phyloP scores from a whole-genome alignment of 768 basidiomycete genomes.

The Daedalea quercina region DNA sequence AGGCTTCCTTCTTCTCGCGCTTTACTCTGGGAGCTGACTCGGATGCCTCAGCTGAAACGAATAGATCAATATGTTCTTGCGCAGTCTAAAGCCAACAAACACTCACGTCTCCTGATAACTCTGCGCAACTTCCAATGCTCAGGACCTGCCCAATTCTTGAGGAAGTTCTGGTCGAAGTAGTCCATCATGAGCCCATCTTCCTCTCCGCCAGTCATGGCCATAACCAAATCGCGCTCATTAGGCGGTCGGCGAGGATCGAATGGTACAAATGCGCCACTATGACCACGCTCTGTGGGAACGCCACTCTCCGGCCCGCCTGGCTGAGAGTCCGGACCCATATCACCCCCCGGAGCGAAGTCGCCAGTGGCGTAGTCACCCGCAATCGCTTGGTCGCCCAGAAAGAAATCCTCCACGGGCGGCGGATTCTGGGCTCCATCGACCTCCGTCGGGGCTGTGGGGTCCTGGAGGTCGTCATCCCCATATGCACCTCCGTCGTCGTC shows the following conservation, averaged over 20 bases:
- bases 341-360: conserved; percentile 37
- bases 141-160: conserved; percentile 98
- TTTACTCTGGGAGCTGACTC: conserved; percentile 47
- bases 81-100: neutral
- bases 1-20: conserved; percentile 74
- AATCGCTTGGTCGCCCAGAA: conserved; percentile 53
- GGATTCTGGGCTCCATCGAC: conserved; percentile 30
- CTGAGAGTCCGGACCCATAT: conserved; percentile 28
- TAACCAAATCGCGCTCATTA: conserved; percentile 72
- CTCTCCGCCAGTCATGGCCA: conserved; percentile 75
- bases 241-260: conserved; percentile 83
- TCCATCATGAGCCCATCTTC: conserved; percentile 60
- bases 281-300: conserved; percentile 35
- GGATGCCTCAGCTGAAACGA: conserved; percentile 36
- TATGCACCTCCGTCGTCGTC: conserved; percentile 21
- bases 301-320: conserved; percentile 40
- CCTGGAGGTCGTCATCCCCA: conserved; percentile 28
- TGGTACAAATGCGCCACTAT: conserved; percentile 50
- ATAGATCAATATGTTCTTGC: neutral
- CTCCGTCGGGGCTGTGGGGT: conserved; percentile 29
- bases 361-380: conserved; percentile 39
- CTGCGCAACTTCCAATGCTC: conserved; percentile 96
- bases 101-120: conserved; percentile 70
- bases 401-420: conserved; percentile 55
- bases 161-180: conserved; percentile 82